Evolutionary conservation across 2,329 filamentous ascomycete genomes (phyloP), one percentile per base, ranked within the genome.

Genomic region (Grosmannia penicillata): DNA sequence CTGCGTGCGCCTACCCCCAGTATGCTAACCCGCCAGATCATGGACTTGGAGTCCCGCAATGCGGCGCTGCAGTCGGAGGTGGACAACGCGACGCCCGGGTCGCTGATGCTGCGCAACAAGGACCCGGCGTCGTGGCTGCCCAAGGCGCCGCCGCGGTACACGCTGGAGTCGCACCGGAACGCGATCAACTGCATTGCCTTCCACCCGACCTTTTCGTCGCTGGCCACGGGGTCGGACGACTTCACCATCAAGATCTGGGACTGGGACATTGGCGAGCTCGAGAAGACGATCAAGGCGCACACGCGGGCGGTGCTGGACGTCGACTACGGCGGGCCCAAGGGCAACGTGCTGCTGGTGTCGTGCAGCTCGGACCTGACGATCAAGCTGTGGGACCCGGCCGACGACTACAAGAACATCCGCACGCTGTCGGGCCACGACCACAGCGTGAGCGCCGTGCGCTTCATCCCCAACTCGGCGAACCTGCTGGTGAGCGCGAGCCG

Each of bases 171-270:
- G 14, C 87, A 94, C 58, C 75, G 85, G 49, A 66, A 75, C 19
- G 74, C 83, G 13, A 77, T 95, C 42, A 93, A 80, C 40, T 87
- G 84, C 51, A 77, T 95, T 41, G 87, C 87, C 14, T 95, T 95
- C 54, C 87, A 95, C 55, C 87, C 87, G 0, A 70, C 91, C 24
- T 95, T 93, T 59, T 89, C 85, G 9, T 89, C 83, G 6, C 66
- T 95, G 18, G 89, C 87, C 9, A 91, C 85, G 0, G 87, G 83
- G 14, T 93, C 86, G 8, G 87, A 94, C 56, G 89, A 95, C 57
- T 82, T 75, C 39, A 93, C 82, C 8, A 93, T 96, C 56, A 95
- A 95, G 53, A 87, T 95, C 39, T 95, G 87, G 87, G 87, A 95
- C 53, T 95, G 86, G 82, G 87, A 95, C 52, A 62, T 93, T 19